phyloP scores from a whole-genome alignment of 768 basidiomycete genomes.

The Serendipita sp. region DNA sequence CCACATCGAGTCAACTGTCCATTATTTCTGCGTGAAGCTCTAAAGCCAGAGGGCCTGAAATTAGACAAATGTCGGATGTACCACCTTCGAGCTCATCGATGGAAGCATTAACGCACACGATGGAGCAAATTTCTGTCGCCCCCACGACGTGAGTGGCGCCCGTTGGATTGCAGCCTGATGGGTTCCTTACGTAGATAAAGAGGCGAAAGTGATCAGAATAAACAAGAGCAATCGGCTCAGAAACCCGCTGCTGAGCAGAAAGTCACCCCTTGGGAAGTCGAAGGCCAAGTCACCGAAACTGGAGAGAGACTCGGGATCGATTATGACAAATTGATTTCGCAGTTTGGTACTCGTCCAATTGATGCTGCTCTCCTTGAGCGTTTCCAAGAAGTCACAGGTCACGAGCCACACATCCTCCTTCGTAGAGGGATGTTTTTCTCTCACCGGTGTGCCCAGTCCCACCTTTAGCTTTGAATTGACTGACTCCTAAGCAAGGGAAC shows the following conservation, averaged over 20 bases:
- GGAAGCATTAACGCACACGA: background rate
- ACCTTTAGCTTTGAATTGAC: slow-evolving; percentile 8
- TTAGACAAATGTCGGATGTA: background rate
- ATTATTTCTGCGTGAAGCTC: too few relatives aligned
- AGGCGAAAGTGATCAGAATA: background rate
- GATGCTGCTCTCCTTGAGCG: slow-evolving; percentile 63
- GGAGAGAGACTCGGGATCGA: slow-evolving; percentile 89
- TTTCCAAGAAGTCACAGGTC: slow-evolving; percentile 83
- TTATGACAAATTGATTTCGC: slow-evolving; percentile 86
- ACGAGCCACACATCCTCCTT: slow-evolving; percentile 72
- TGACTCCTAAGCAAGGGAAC: slow-evolving; percentile 40
- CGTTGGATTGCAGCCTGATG: background rate
- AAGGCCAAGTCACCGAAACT: slow-evolving; percentile 72
- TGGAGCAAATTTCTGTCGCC: background rate
- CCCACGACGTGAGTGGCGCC: background rate
- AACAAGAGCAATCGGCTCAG: background rate
- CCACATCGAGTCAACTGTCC: too few relatives aligned
- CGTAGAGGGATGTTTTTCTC: slow-evolving; percentile 95
- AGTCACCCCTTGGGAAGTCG: slow-evolving; percentile 96
- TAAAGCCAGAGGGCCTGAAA: background rate
- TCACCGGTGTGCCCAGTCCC: slow-evolving; percentile 50
- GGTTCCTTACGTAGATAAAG: background rate
- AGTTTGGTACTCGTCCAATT: slow-evolving; percentile 82
- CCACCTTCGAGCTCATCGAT: background rate
- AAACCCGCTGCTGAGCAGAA: slow-evolving; percentile 37